Evolutionary conservation across 352 stramenopile species (phyloP).

Genomic region (Phytophthora fragariae): DNA sequence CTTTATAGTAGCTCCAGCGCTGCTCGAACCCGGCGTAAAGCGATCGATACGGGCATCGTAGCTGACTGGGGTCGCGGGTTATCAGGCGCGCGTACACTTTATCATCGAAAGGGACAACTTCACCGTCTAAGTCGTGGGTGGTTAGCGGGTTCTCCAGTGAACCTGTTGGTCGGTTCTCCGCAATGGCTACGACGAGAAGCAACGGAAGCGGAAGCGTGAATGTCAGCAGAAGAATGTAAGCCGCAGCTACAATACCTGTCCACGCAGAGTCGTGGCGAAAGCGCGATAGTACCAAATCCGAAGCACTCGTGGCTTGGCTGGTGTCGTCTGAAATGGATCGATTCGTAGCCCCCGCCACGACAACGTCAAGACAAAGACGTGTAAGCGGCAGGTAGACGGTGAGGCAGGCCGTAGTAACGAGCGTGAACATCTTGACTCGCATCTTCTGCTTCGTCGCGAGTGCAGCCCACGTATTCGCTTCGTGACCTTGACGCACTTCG

Average conservation of each 20-base stretch:
- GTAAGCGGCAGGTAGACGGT: conserved; percentile 59
- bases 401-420: conserved; percentile 50
- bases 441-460: conserved; percentile 44
- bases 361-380: conserved; percentile 46
- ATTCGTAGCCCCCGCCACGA: conserved; percentile 5
- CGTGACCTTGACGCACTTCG: conserved; percentile 56
- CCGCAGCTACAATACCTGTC: conserved; percentile 22
- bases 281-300: conserved; percentile 23
- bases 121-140: not conserved
- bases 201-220: not conserved
- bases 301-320: conserved; percentile 14
- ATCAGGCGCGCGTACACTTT: not conserved
- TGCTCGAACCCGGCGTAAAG: not conserved
- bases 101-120: not conserved
- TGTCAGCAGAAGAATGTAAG: not conserved
- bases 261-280: conserved; percentile 34
- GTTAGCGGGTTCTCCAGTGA: not conserved
- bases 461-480: conserved; percentile 47
- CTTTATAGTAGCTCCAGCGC: conserved; percentile 1
- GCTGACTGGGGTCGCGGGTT: not conserved
- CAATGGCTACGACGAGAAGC: not conserved
- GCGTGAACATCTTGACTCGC: conserved; percentile 47
- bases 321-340: not conserved
- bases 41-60: not conserved
- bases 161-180: not conserved